phyloP scores from a whole-genome alignment of 2,329 filamentous ascomycete genomes.

The Xenoacremonium recifei region DNA sequence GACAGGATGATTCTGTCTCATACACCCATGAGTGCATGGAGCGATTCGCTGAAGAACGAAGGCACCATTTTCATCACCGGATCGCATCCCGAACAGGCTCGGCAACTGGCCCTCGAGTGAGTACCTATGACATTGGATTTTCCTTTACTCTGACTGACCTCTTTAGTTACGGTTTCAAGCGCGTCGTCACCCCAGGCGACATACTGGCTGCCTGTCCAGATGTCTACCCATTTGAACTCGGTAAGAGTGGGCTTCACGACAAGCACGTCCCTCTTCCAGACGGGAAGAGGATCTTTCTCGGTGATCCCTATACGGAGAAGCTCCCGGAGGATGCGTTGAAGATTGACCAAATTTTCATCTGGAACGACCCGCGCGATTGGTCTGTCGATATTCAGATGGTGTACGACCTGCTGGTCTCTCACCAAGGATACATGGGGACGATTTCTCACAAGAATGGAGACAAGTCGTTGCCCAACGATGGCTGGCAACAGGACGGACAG shows the following conservation, averaged over 20 bases:
- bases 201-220: constrained; percentile 71
- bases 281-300: constrained; percentile 31
- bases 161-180: constrained; percentile 66
- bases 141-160: constrained; percentile 5
- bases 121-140: constrained; percentile 21
- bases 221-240: constrained; percentile 76
- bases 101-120: constrained; percentile 68
- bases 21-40: constrained; percentile 73
- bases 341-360: constrained; percentile 88
- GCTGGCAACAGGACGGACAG: constrained; percentile 82
- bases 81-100: constrained; percentile 64
- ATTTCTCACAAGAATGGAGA: constrained; percentile 71
- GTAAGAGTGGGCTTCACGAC: constrained; percentile 30
- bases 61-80: constrained; percentile 71
- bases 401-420: constrained; percentile 77
- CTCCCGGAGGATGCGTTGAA: constrained; percentile 55
- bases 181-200: constrained; percentile 83
- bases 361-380: constrained; percentile 97
- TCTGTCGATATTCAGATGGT: constrained; percentile 85
- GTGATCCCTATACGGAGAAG: constrained; percentile 31
- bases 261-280: constrained; percentile 29
- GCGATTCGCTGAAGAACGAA: constrained; percentile 33
- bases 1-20: constrained; percentile 70
- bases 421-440: constrained; percentile 77
- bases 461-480: constrained; percentile 61